Evolutionary conservation across 768 basidiomycete species (phyloP), one percentile per base, ranked within the genome.

Genomic region (Lactarius deliciosus): DNA sequence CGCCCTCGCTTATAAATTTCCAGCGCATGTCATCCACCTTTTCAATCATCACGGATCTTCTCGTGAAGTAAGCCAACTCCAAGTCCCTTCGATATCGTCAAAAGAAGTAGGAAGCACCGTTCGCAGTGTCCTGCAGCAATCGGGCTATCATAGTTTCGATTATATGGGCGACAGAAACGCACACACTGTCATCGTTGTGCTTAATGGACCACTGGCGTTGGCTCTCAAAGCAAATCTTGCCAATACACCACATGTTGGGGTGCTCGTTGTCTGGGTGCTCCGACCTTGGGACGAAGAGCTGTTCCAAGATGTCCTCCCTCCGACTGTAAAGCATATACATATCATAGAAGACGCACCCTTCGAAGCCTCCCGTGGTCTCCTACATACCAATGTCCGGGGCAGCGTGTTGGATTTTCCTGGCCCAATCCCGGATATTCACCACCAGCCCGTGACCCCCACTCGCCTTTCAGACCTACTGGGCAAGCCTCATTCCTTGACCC

Each of bases 31-130:
- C 64, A 82, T 95, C 63, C 94, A 98, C 75, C 79, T 98, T 50
- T 95, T 98, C 74, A 95, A 98, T 76, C 92, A 96, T 71, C 83
- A 91, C 73, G 85, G 86, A 68, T 82, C 87, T 38, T 81, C 88
- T 40, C 88, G 96, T 30, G 94, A 98, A 77, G 78, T 85, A 40
- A 86, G 90, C 2, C 83, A 87, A 62, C 73, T 80, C 40, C 76
- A 86, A 43, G 71, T 76, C 32, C 80, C 81, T 10, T 63, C 82
- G 2, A 71, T 81, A 18, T 69, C 76, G 5, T 67, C 75, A 0
- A 77, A 75, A 1, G 69, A 75, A 25, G 66, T 68, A 64, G 75
- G 50, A 69, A 68, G 64, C 62, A 74, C 78, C 18, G 72, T 90
- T 58, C 74, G 79, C 18, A 82, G 85, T 5, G 82, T 84, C 6